Base-by-base conservation (phyloP, 1,284 basidiomycete genomes). In the Ganoderma lucidum region DNA sequence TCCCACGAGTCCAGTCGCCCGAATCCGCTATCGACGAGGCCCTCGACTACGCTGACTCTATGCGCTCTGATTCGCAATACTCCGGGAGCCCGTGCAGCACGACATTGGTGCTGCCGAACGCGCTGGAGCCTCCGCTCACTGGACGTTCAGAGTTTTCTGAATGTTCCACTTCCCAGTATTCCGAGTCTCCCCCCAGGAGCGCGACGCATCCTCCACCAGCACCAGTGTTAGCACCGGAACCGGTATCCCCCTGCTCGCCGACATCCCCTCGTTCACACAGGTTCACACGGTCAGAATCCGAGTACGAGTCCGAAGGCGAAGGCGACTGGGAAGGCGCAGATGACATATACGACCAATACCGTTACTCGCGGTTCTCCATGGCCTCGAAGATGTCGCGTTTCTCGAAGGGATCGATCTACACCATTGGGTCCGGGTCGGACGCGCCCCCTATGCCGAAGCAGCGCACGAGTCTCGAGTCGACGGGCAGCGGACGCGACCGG, bases 271-370 rank as follows among this genome's bases (percentile, higher is more conserved):
- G 6, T 28, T 61, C 59, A 12, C 39, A 19, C 23, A n/a, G 3
- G 41, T 39, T 67, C 3, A 56, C 60, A 15, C 75, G 66, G 28
- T 75, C 79, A 14, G 78, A 78, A 48, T 76, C 75, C 6, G 78
- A 79, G 23, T 80, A 81, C 60, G 82, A 81, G n/a, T 69, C 61
- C 6, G 81, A 58, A 19, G 19, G 85, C 81, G 37, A n/a, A n/a
- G 56, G 39, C 6, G 85, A 87, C 69, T 91, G 89, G 86, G 89
- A 91, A 67, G 88, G 87, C 42, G 86, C 86, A 15, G 82, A 82
- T 5, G 90, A 92, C 72, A 92, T 93, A 63, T 93, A 93, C 73
- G 91, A 93, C 75, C 86, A 90, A 71, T 93, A 93, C 75, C 86
- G 90, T 2, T 93, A 93, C 74, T 92, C 90, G 8, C 82, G 90